These are phyloP conservation scores for Hippophae rhamnoides DNA, from an alignment of 306 rosid genomes.

Conservation along the genomic window DNA sequence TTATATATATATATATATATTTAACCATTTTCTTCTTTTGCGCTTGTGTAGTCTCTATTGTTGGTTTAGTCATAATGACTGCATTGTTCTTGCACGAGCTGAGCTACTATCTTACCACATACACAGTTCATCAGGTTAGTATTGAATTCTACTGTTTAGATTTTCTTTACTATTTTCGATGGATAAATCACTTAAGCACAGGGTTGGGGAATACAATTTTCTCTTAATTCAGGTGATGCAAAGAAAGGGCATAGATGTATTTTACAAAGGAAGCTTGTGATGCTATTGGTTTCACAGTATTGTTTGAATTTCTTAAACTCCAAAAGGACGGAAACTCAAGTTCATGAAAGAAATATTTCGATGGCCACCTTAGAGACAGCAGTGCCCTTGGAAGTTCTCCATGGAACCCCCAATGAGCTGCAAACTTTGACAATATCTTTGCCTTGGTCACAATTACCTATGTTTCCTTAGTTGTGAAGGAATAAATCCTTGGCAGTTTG, in stretches of 20 bases:
- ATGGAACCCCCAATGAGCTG: background rate
- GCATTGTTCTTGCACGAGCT: slow-evolving; percentile 81
- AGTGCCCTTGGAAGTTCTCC: background rate
- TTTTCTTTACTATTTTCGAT: background rate
- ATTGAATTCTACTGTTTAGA: background rate
- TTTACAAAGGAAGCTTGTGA: too few species aligned
- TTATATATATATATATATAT: background rate
- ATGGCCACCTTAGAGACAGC: background rate
- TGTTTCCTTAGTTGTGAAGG: background rate
- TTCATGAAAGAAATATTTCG: background rate
- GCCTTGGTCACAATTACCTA: background rate
- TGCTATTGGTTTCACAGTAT: background rate
- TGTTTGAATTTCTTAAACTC: background rate
- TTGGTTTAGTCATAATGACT: slow-evolving; percentile 72
- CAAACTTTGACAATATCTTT: background rate
- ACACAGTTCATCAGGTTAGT: slow-evolving; percentile 79
- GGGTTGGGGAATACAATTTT: background rate
- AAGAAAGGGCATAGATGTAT: background rate
- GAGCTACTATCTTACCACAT: slow-evolving; percentile 71
- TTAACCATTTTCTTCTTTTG: background rate
- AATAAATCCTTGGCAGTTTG: background rate
- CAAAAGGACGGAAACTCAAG: background rate
- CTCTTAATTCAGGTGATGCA: background rate
- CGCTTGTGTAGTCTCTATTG: slow-evolving; percentile 49
- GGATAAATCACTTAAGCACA: background rate